Evolutionary conservation across 2,329 filamentous ascomycete species (phyloP).

Genomic region (Aotearoamyces nothofagi): DNA sequence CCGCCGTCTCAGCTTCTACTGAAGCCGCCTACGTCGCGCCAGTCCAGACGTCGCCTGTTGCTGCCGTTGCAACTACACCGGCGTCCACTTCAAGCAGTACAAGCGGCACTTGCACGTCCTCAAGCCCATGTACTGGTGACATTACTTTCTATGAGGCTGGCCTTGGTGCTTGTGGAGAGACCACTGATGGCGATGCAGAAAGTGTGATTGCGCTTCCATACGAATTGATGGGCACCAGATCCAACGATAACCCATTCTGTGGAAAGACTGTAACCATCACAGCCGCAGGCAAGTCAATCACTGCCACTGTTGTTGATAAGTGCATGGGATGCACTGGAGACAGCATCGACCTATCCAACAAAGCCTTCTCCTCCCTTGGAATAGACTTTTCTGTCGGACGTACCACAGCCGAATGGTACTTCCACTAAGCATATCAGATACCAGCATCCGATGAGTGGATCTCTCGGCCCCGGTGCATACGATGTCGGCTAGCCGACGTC

Average conservation of each 20-base stretch:
- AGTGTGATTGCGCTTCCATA: conserved; percentile 56
- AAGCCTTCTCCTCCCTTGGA: conserved; percentile 36
- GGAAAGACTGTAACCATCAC: conserved; percentile 50
- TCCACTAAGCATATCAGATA: conserved; percentile 19
- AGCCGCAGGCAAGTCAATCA: conserved; percentile 39
- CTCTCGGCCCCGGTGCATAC: neutral
- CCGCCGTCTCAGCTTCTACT: conserved; percentile 6
- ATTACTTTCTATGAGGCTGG: conserved; percentile 63
- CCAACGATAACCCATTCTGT: conserved; percentile 58
- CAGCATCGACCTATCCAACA: conserved; percentile 45
- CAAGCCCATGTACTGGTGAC: conserved; percentile 36
- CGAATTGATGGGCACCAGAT: conserved; percentile 43
- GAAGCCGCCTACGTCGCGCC: conserved; percentile 4
- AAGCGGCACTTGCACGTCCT: conserved; percentile 17
- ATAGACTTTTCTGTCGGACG: conserved; percentile 29
- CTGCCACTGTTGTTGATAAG: conserved; percentile 54
- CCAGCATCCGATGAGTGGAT: neutral
- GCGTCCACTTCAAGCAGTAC: conserved; percentile 8
- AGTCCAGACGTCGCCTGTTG: conserved; percentile 4
- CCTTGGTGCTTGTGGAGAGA: conserved; percentile 50
- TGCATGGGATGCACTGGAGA: conserved; percentile 49
- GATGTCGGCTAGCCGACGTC: conserved; percentile 1
- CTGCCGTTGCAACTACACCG: conserved; percentile 5
- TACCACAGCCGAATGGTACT: conserved; percentile 28
- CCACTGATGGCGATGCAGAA: conserved; percentile 37